phyloP scores from a whole-genome alignment of 1,284 basidiomycete genomes.

The Vanrija humicola region DNA sequence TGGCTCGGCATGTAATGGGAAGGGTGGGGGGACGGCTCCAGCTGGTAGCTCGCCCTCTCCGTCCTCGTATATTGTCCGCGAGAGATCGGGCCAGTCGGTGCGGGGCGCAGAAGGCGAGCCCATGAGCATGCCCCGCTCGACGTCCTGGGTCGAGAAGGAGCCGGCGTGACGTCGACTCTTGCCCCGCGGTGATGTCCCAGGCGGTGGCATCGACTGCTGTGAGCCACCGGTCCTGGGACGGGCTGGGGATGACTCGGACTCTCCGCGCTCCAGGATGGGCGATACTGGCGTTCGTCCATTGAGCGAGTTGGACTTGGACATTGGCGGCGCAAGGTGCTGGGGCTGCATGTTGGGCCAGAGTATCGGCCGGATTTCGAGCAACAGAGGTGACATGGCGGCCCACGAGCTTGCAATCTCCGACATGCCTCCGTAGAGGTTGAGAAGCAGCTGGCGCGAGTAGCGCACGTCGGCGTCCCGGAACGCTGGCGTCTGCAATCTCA shows the following conservation, averaged over 20 bases:
- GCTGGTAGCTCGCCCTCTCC: slow-evolving; percentile 2
- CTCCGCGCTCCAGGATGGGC: slow-evolving; percentile 47
- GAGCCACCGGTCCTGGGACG: background rate
- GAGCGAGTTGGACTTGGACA: slow-evolving; percentile 13
- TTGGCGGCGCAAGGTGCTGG: slow-evolving; percentile 16
- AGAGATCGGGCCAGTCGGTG: slow-evolving; percentile 10
- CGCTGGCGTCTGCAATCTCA: slow-evolving; percentile 69
- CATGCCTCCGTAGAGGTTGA: slow-evolving; percentile 85
- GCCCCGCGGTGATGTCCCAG: slow-evolving; percentile 39
- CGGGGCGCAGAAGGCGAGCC: slow-evolving; percentile 50
- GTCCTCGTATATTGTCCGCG: slow-evolving; percentile 11
- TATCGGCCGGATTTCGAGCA: slow-evolving; percentile 66
- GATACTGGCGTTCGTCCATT: slow-evolving; percentile 46
- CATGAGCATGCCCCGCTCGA: slow-evolving; percentile 77
- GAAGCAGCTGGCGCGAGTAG: slow-evolving; percentile 79
- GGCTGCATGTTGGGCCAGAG: slow-evolving; percentile 59
- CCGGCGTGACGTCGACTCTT: slow-evolving; percentile 76
- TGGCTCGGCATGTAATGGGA: slow-evolving; percentile 14
- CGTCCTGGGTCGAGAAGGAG: slow-evolving; percentile 86
- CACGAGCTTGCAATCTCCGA: slow-evolving; percentile 86
- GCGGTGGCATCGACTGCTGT: slow-evolving; percentile 3
- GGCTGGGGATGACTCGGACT: slow-evolving; percentile 5
- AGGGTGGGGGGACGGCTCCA: slow-evolving; percentile 6
- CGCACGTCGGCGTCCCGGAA: slow-evolving; percentile 70
- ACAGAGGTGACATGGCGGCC: slow-evolving; percentile 69